Percentiles rank a stretch among this genome's conserved stretches.
These are phyloP conservation scores for Yamadazyma diospyri DNA, from an alignment of 1,139 yeast genomes.

Conservation along the genomic window DNA sequence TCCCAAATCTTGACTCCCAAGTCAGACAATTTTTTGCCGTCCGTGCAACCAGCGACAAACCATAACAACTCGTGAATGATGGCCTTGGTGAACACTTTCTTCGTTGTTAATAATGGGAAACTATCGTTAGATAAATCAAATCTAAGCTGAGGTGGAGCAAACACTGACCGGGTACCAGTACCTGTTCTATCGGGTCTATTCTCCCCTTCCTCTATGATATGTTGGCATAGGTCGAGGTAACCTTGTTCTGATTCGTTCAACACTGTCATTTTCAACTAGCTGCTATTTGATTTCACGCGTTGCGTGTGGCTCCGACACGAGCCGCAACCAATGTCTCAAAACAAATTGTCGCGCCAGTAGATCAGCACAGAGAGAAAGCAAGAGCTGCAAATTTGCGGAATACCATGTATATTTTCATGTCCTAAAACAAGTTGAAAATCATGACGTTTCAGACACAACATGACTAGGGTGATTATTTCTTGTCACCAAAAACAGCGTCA, in stretches of 20 bases:
- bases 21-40: constrained; percentile 72
- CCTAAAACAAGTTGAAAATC: no score
- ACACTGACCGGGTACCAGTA: constrained; percentile 85
- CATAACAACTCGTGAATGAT: constrained; percentile 86
- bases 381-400: no score
- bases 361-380: no score
- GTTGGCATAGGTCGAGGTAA: constrained; percentile 75
- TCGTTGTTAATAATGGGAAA: constrained; percentile 89
- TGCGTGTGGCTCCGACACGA: no score
- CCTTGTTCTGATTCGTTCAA: constrained; percentile 67
- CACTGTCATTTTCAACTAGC: constrained; percentile 29
- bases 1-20: constrained; percentile 96
- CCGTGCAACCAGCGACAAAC: constrained; percentile 90
- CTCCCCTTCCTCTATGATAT: constrained; percentile 82
- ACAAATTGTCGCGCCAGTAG: no score
- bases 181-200: constrained; percentile 94
- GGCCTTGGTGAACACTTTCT: constrained; percentile 85
- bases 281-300: no score
- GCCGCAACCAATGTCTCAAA: no score
- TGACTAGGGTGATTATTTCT: constrained; percentile 10
- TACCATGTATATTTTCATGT: no score
- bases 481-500: constrained; percentile 34
- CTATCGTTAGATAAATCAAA: constrained; percentile 68
- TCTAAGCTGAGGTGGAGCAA: constrained; percentile 94
- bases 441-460: no score